phyloP scores from a whole-genome alignment of 78 protist species.

The Paratrimastix pyriformis region DNA sequence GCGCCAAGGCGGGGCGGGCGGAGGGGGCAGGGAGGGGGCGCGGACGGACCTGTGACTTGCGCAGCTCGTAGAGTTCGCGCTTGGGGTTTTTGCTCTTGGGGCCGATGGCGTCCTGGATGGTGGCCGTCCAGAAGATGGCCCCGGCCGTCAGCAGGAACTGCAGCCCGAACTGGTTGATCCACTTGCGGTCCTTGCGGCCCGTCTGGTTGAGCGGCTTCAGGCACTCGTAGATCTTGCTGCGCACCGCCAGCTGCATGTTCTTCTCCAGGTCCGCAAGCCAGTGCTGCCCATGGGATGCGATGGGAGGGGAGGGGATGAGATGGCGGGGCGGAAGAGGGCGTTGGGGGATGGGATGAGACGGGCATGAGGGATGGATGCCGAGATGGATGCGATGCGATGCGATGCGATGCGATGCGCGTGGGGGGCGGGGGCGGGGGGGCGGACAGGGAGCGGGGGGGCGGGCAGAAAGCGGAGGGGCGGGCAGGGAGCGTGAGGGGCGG shows the following conservation, averaged over 20 bases:
- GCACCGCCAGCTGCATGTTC: slow-evolving; percentile 30
- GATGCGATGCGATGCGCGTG: too few species aligned
- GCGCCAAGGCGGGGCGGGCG: too few species aligned
- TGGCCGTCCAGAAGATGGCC: slow-evolving; percentile 61
- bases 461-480: too few species aligned
- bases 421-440: not conserved
- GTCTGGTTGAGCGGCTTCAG: slow-evolving; percentile 28
- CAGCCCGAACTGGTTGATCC: slow-evolving; percentile 49
- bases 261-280: slow-evolving; percentile 60
- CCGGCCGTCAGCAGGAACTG: slow-evolving; percentile 60
- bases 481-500: too few species aligned
- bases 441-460: not conserved
- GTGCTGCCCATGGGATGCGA: slow-evolving; percentile 38
- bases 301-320: too few species aligned
- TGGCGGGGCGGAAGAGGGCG: too few species aligned
- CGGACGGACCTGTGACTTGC: slow-evolving; percentile 22
- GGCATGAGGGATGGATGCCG: too few species aligned
- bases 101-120: slow-evolving; percentile 35
- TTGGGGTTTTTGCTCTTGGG: not conserved
- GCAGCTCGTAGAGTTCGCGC: not conserved
- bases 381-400: too few species aligned
- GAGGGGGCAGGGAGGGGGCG: too few species aligned
- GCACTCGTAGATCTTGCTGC: slow-evolving; percentile 3
- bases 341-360: too few species aligned
- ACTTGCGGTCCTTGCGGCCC: slow-evolving; percentile 32